Evolutionary conservation across 2,329 filamentous ascomycete species (phyloP).

Genomic region (Colletotrichum cereale): DNA sequence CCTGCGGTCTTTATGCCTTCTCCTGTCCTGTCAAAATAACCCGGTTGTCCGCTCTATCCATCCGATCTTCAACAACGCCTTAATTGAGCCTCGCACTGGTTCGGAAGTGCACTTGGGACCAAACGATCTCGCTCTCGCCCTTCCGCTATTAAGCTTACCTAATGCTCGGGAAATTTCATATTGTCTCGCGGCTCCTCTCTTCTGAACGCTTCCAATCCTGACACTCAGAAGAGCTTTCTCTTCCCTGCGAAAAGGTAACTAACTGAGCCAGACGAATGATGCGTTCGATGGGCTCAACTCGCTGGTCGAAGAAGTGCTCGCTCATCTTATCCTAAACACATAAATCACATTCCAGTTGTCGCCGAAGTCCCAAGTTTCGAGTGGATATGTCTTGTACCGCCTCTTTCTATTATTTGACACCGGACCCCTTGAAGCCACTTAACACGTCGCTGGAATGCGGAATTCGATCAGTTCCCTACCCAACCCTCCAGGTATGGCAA

Average conservation of each 20-base stretch:
- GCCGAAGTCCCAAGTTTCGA: constrained; percentile 7
- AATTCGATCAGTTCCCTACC: constrained; percentile 9
- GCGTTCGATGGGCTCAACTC: background rate
- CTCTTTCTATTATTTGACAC: constrained; percentile 29
- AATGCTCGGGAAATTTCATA: background rate
- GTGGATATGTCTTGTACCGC: constrained; percentile 35
- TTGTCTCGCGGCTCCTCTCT: background rate
- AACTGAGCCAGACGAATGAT: constrained; percentile 5
- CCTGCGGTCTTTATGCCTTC: constrained; percentile 7
- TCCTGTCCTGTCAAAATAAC: constrained; percentile 1
- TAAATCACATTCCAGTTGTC: constrained; percentile 28
- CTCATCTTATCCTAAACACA: background rate
- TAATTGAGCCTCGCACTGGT: constrained; percentile 11
- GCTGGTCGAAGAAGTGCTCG: background rate
- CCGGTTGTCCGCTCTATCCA: constrained; percentile 5
- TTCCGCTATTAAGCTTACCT: background rate
- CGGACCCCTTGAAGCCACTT: constrained; percentile 18
- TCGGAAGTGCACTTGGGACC: background rate
- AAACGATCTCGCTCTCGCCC: background rate
- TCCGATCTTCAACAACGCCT: background rate
- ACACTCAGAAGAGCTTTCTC: background rate
- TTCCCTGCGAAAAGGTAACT: background rate
- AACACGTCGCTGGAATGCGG: constrained; percentile 38
- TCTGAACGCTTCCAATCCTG: background rate
- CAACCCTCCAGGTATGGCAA: constrained; percentile 23